Percentiles rank a stretch among this genome's conserved stretches.
These are phyloP conservation scores for Liquidambar formosana DNA, from an alignment of 164 flowering plant genomes.

Conservation along the genomic window DNA sequence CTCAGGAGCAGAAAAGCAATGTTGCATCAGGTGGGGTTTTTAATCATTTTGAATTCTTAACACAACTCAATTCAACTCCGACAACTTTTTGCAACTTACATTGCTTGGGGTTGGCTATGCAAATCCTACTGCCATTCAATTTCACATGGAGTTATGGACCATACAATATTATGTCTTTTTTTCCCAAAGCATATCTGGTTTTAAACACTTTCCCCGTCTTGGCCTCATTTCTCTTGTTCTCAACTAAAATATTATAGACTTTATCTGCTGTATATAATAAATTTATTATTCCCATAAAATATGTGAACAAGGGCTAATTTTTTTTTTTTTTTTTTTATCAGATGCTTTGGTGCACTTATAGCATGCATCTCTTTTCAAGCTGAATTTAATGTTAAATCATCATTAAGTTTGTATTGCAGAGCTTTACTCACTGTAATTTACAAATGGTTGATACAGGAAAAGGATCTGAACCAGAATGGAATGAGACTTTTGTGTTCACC, in stretches of 20 bases:
- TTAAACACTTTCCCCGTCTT: too few relatives aligned
- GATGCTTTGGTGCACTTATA: not conserved
- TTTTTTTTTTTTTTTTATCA: not conserved
- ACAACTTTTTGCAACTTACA: too few relatives aligned
- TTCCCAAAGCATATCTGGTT: too few relatives aligned
- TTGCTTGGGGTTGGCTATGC: too few relatives aligned
- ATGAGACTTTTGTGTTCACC: slow-evolving; percentile 74
- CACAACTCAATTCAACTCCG: too few relatives aligned
- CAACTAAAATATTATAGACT: too few relatives aligned
- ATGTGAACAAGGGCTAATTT: not conserved
- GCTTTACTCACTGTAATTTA: not conserved
- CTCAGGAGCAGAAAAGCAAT: slow-evolving; percentile 82
- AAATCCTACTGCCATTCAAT: too few relatives aligned
- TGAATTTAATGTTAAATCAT: not conserved
- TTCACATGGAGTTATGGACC: too few relatives aligned
- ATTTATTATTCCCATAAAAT: too few relatives aligned
- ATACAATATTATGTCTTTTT: too few relatives aligned
- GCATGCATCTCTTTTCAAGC: not conserved
- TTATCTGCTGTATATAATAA: too few relatives aligned
- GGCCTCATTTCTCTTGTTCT: too few relatives aligned
- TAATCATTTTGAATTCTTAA: not conserved
- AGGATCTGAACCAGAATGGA: slow-evolving; percentile 85
- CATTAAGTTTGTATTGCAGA: not conserved
- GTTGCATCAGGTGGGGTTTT: slow-evolving; percentile 65
- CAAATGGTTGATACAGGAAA: slow-evolving; percentile 44